A percentile compares a stretch with the other conserved stretches of the same genome.
Evolutionary conservation across 257 asterid species (phyloP).

Genomic region (Solanum piurae): DNA sequence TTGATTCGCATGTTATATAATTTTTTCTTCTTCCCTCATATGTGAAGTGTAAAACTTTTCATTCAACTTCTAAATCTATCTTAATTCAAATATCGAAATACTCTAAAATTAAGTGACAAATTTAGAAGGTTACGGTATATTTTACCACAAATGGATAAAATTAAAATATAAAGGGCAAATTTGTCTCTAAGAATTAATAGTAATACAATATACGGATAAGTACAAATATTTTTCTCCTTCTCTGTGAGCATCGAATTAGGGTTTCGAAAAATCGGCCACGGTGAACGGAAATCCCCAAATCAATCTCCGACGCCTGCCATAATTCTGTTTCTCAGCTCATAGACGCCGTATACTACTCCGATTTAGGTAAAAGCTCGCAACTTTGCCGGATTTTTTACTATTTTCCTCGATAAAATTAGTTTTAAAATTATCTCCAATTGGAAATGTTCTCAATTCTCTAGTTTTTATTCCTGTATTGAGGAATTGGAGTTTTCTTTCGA

Average conservation of each 20-base stretch:
- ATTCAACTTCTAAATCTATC: too few relatives aligned
- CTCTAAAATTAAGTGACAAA: background rate
- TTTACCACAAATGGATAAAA: background rate
- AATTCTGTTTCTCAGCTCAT: background rate
- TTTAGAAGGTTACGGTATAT: background rate
- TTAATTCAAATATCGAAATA: too few relatives aligned
- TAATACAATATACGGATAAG: background rate
- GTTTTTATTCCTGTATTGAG: background rate
- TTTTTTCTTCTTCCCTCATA: too few relatives aligned
- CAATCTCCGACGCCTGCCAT: background rate
- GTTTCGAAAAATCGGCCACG: background rate
- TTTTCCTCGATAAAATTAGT: background rate
- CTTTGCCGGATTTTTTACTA: background rate
- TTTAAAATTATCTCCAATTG: background rate
- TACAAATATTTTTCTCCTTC: background rate
- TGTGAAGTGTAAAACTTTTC: too few relatives aligned
- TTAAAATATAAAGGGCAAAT: background rate
- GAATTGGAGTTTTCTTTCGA: background rate
- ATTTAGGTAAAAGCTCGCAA: background rate
- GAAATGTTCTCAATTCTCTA: background rate
- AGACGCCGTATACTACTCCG: background rate
- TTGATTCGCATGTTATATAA: too few relatives aligned
- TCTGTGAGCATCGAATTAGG: background rate
- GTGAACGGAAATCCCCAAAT: background rate
- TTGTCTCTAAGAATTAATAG: background rate